Base-by-base conservation (phyloP, 768 basidiomycete genomes). In the Leccinum truebloodii region DNA sequence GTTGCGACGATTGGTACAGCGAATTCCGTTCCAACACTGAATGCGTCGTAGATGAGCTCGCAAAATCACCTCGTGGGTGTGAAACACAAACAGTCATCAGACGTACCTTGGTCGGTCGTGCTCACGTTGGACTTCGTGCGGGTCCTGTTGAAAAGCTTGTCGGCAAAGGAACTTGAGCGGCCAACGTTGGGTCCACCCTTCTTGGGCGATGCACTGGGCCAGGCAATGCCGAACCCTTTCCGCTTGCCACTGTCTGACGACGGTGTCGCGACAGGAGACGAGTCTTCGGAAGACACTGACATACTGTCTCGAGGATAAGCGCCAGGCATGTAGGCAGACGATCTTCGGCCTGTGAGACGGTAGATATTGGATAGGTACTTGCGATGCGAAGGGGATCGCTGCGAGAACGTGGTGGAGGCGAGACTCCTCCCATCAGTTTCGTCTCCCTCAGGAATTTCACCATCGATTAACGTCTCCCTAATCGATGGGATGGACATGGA, bases 271-370 rank as follows among this genome's bases (percentile, higher is more conserved):
- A 86, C 80, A 22, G 81, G 75, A 34, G 79, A 79, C 26, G 86
- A 88, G 65, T 89, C 88, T 63, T 90, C 88, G 6, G 86, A 87
- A 0, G 87, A 89, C 57, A 86, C 73, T 26, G 86, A 87, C 55
- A 83, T 76, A 67, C 89, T 91, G 37, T 83, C 75, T 16, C 89
- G 81, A 24, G 81, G 77, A 56, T 81, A 79, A 2, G 77, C 63
- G 9, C 73, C 77, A 34, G 80, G 76, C 61, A 78, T 70, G 58
- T 78, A 64, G 22, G 77, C 71, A 9, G 77, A 76, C 4, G 81
- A 73, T 32, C 77, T 72, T 52, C 73, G 73, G 37, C 65, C 4
- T 7, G 80, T 80, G 54, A 82, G 76, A 48, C 81, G 76, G 52
- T 81, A 76, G 55, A 86, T 79, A 37, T 78, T 77, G 4, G 80